A percentile compares a stretch with the other conserved stretches of the same genome.
phyloP scores from a whole-genome alignment of 371 early-diverging fungal species.

The Mucor circinelloides region DNA sequence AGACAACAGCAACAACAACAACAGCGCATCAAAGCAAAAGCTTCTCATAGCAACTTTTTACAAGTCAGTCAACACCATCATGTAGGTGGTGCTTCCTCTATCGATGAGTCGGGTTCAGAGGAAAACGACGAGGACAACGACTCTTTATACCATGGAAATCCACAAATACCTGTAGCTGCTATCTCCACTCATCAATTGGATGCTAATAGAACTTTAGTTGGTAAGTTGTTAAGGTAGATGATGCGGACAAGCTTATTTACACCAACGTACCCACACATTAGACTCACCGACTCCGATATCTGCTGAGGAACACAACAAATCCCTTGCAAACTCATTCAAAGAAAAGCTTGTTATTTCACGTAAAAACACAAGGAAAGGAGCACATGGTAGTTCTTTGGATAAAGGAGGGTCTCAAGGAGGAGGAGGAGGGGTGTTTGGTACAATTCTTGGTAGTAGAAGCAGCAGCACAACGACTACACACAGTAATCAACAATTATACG shows the following conservation, averaged over 20 bases:
- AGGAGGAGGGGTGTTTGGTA: constrained; percentile 5
- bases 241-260: not conserved
- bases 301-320: constrained; percentile 2
- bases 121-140: constrained; percentile 20
- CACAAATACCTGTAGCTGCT: not conserved
- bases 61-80: constrained; percentile 5
- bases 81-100: constrained; percentile 17
- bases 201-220: not conserved
- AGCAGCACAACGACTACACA: constrained; percentile 9
- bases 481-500: constrained; percentile 21
- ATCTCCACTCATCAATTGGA: constrained; percentile 1
- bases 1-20: constrained; percentile 4
- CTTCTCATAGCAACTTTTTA: constrained; percentile 15
- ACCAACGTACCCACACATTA: not conserved
- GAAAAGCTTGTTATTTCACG: constrained; percentile 5
- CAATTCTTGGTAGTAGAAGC: constrained; percentile 3
- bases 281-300: constrained; percentile 19
- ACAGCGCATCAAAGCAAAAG: constrained; percentile 1
- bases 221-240: not conserved
- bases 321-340: constrained; percentile 8
- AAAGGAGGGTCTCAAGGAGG: not conserved
- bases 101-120: constrained; percentile 25
- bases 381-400: not conserved
- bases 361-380: not conserved
- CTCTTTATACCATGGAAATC: not conserved